Evolutionary conservation across 1,139 yeast genomes (phyloP).

Genomic region (Candida mesenterica): DNA sequence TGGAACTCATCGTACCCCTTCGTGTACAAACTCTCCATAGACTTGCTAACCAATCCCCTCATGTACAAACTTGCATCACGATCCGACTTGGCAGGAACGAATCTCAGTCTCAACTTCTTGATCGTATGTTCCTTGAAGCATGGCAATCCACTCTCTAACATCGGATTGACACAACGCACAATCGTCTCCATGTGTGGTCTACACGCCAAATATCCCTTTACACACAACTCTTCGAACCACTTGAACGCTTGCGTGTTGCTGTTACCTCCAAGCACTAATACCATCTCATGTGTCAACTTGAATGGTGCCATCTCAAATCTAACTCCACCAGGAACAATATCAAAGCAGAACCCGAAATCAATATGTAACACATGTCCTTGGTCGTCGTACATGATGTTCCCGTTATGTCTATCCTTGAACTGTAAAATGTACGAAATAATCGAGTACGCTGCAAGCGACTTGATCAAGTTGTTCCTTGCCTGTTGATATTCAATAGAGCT

Average conservation of each 20-base stretch:
- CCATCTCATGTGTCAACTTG: conserved; percentile 95
- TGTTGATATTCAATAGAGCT: conserved; percentile 84
- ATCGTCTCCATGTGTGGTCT: conserved; percentile 89
- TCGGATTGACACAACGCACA: conserved; percentile 81
- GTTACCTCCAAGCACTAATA: conserved; percentile 89
- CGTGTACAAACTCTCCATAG: conserved; percentile 85
- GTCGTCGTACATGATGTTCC: conserved; percentile 97
- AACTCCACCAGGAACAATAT: conserved; percentile 98
- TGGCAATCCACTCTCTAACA: conserved; percentile 94
- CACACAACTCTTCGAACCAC: conserved; percentile 94
- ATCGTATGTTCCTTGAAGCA: conserved; percentile 89
- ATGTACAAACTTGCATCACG: conserved; percentile 82
- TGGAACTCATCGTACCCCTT: conserved; percentile 98
- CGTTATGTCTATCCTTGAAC: conserved; percentile 97
- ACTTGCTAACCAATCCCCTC: conserved; percentile 72
- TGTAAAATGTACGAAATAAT: conserved; percentile 89
- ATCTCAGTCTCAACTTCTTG: conserved; percentile 70
- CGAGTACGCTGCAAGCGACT: conserved; percentile 93
- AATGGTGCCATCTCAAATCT: conserved; percentile 97
- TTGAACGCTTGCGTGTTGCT: conserved; percentile 80
- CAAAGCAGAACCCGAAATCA: conserved; percentile 98
- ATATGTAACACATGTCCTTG: conserved; percentile 94
- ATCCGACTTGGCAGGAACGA: conserved; percentile 78
- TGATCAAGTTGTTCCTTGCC: conserved; percentile 89
- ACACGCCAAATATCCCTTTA: conserved; percentile 86